These are phyloP conservation scores for Sarocladiaceae sp. DNA, from an alignment of 2,329 filamentous ascomycete genomes.

Conservation along the genomic window DNA sequence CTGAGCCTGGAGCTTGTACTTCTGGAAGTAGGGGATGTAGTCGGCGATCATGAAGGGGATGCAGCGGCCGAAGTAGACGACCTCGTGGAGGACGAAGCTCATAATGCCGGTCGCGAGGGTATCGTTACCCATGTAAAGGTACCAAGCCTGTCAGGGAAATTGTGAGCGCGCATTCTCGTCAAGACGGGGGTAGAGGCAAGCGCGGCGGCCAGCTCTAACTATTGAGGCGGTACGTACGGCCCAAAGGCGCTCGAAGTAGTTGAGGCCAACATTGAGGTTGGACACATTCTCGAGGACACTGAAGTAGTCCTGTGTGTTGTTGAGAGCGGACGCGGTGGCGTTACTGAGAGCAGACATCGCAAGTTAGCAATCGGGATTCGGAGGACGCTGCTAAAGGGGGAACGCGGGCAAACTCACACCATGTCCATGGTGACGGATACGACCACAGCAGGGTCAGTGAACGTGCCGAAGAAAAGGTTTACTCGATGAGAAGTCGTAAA, in stretches of 20 bases:
- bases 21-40: slow-evolving; percentile 78
- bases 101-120: slow-evolving; percentile 93
- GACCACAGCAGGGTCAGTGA: slow-evolving; percentile 7
- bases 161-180: slow-evolving; percentile 15
- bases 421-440: slow-evolving; percentile 27
- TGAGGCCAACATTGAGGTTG: slow-evolving; percentile 80
- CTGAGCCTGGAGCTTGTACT: slow-evolving; percentile 87
- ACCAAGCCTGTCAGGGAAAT: slow-evolving; percentile 64
- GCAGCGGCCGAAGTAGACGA: slow-evolving; percentile 88
- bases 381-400: neutral
- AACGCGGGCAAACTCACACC: slow-evolving; percentile 20
- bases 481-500: neutral
- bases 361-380: slow-evolving; percentile 5
- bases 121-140: slow-evolving; percentile 97
- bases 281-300: slow-evolving; percentile 59
- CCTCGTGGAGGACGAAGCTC: slow-evolving; percentile 94
- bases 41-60: slow-evolving; percentile 94
- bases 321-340: slow-evolving; percentile 44
- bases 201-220: no score
- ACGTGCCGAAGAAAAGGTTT: neutral
- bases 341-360: slow-evolving; percentile 37
- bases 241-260: slow-evolving; percentile 84
- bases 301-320: slow-evolving; percentile 48
- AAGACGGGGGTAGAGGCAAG: no score
- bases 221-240: slow-evolving; percentile 49